Percentiles rank a stretch among this genome's conserved stretches.
Evolutionary conservation across 495 filamentous ascomycete species (phyloP).

Genomic region (Bathelium albidoporum): DNA sequence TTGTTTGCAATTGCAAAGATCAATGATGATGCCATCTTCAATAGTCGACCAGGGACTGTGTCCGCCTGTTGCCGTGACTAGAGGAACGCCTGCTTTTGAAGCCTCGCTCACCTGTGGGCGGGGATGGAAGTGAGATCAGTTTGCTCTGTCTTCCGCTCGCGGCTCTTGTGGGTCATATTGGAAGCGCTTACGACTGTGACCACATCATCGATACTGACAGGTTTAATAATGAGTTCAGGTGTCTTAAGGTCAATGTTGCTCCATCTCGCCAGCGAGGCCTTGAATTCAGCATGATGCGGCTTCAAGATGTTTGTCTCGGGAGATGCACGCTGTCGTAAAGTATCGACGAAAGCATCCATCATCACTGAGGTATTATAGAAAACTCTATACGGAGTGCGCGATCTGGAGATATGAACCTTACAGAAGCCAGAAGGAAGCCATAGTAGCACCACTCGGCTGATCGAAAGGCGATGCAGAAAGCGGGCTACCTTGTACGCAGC

Average conservation of each 20-base stretch:
- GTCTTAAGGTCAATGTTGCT: not conserved
- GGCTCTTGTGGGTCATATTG: no score
- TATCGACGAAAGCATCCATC: no score
- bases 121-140: not conserved
- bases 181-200: not conserved
- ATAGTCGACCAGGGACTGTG: not conserved
- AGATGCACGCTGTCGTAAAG: no score
- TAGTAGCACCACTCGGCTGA: no score
- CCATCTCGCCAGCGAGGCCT: not conserved
- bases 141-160: not conserved
- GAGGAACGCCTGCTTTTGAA: not conserved
- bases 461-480: no score
- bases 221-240: not conserved
- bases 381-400: no score
- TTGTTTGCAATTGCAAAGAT: slow-evolving; percentile 24
- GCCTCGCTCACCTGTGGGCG: not conserved
- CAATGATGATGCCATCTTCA: slow-evolving; percentile 28
- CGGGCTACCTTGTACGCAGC: no score
- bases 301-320: no score
- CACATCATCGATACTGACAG: not conserved
- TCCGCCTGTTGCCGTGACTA: not conserved
- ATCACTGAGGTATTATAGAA: no score
- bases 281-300: not conserved
- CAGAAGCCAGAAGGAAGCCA: no score
- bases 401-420: no score